Percentiles rank a stretch among this genome's conserved stretches.
Evolutionary conservation across 805 yeast species (phyloP).

Genomic region (Candida namnaoensis): DNA sequence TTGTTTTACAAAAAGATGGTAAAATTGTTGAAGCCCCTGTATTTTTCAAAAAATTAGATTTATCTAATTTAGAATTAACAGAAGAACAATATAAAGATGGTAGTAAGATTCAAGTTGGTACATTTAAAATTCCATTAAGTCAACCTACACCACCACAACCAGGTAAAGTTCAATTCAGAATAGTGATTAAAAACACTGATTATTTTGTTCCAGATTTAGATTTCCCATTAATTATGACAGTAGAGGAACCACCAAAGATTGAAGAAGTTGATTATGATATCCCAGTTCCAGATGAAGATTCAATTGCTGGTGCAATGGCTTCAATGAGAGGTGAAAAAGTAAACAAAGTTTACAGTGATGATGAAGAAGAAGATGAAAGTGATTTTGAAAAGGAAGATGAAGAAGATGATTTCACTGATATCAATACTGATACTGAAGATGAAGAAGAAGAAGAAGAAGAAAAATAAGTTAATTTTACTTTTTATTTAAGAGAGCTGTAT

Average conservation of each 20-base stretch:
- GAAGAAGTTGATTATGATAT: conserved; percentile 47
- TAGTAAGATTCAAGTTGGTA: conserved; percentile 40
- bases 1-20: conserved; percentile 69
- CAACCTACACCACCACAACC: conserved; percentile 70
- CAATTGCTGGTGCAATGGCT: conserved; percentile 69
- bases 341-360: conserved; percentile 19
- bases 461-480: conserved; percentile 4
- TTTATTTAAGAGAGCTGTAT: conserved; percentile 29
- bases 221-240: conserved; percentile 63
- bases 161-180: conserved; percentile 62
- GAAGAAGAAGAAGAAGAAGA: too few relatives aligned
- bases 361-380: too few relatives aligned
- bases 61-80: conserved; percentile 44
- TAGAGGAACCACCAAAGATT: conserved; percentile 43
- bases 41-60: conserved; percentile 39
- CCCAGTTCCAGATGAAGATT: conserved; percentile 67
- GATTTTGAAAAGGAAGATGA: too few relatives aligned
- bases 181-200: conserved; percentile 61
- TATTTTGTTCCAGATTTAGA: conserved; percentile 81
- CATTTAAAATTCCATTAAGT: conserved; percentile 66
- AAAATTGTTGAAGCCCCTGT: conserved; percentile 68
- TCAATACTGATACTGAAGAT: too few relatives aligned
- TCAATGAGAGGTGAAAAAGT: conserved; percentile 56
- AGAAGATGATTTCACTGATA: too few relatives aligned
- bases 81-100: conserved; percentile 36